phyloP scores from a whole-genome alignment of 208 protist species.

The Crithidia bombi region DNA sequence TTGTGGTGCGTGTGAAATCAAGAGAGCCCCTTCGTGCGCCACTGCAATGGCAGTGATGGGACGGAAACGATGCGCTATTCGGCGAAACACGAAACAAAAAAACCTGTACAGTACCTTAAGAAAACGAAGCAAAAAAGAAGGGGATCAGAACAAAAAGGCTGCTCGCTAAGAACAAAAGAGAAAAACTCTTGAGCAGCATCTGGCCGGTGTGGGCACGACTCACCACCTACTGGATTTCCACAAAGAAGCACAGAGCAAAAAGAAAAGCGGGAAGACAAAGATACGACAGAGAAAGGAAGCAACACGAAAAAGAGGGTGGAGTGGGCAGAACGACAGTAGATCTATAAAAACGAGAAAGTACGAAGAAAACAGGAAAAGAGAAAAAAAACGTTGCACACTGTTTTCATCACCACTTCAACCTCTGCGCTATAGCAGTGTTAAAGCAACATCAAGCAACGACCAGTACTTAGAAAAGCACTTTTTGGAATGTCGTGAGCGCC shows the following conservation, averaged over 20 bases:
- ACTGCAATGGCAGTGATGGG: too few relatives aligned
- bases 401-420: neutral
- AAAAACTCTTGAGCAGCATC: too few relatives aligned
- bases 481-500: neutral
- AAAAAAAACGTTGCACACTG: neutral
- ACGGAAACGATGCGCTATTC: too few relatives aligned
- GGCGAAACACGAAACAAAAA: too few relatives aligned
- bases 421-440: neutral
- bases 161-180: neutral
- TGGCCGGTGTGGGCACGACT: too few relatives aligned
- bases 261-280: neutral
- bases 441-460: too few relatives aligned
- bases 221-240: too few relatives aligned
- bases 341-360: slow-evolving; percentile 6
- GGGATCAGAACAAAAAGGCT: neutral
- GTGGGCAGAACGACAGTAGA: neutral
- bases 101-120: too few relatives aligned
- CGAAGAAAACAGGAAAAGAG: slow-evolving; percentile 5
- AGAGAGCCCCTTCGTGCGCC: too few relatives aligned
- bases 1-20: too few relatives aligned
- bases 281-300: neutral
- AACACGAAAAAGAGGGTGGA: neutral
- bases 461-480: neutral
- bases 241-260: too few relatives aligned
- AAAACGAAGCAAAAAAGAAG: neutral